A percentile compares a stretch with the other conserved stretches of the same genome.
phyloP scores from a whole-genome alignment of 2,329 filamentous ascomycete genomes.

The Dactylellina sp. region DNA sequence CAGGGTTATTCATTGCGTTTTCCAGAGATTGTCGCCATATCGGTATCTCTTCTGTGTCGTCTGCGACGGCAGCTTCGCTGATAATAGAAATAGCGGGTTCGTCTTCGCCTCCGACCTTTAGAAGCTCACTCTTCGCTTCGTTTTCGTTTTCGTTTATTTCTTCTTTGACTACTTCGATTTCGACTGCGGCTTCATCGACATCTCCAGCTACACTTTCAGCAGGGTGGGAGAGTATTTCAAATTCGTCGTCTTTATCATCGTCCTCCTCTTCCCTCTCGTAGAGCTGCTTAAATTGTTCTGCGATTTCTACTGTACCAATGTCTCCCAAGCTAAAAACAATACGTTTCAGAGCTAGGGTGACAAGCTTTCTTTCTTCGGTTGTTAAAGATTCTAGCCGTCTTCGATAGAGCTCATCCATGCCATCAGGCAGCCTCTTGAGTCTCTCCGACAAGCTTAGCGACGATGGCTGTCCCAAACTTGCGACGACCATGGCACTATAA shows the following conservation, averaged over 20 bases:
- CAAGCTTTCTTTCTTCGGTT: slow-evolving; percentile 46
- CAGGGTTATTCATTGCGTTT: slow-evolving; percentile 40
- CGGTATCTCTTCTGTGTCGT: slow-evolving; percentile 11
- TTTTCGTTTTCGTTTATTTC: no score
- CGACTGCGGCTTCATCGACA: not conserved
- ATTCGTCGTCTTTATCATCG: slow-evolving; percentile 19
- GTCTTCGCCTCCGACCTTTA: slow-evolving; percentile 14
- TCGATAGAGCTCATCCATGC: slow-evolving; percentile 53
- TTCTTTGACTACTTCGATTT: not conserved
- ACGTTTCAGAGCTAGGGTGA: slow-evolving; percentile 43
- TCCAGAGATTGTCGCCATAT: slow-evolving; percentile 31
- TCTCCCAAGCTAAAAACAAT: slow-evolving; percentile 48
- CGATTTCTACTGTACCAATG: slow-evolving; percentile 52
- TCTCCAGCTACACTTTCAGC: not conserved
- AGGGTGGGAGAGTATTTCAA: slow-evolving; percentile 21
- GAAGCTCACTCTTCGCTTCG: not conserved
- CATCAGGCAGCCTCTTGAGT: slow-evolving; percentile 45
- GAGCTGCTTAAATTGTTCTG: slow-evolving; percentile 47
- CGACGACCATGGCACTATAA: slow-evolving; percentile 53
- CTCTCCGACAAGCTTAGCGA: slow-evolving; percentile 39
- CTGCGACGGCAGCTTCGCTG: slow-evolving; percentile 2
- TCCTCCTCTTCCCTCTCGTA: slow-evolving; percentile 32
- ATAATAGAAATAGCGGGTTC: slow-evolving; percentile 37
- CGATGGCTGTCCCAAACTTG: slow-evolving; percentile 50
- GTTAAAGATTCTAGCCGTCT: slow-evolving; percentile 43